Percentiles rank a stretch among this genome's conserved stretches.
Conservation (phyloP, 306 rosid genomes). For the Cicer chorassanicum region DNA sequence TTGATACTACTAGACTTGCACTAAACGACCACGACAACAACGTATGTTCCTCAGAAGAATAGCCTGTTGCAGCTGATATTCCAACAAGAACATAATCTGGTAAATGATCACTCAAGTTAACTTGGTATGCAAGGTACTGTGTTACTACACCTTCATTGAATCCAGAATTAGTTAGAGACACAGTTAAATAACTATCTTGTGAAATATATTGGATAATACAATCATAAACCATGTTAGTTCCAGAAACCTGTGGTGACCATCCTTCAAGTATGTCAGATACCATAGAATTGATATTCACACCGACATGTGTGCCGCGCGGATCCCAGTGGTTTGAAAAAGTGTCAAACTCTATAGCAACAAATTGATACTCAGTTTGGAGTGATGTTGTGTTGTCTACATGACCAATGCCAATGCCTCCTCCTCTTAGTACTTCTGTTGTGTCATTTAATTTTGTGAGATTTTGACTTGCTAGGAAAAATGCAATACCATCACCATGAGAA, state of each 20-base stretch:
- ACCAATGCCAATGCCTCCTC: conserved; percentile 46
- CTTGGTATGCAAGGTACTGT: conserved; percentile 5
- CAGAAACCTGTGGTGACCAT: conserved; percentile 15
- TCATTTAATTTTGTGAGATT: not conserved
- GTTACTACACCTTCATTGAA: not conserved
- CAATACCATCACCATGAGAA: conserved; percentile 45
- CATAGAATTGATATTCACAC: conserved; percentile 39
- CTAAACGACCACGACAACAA: conserved; percentile 45
- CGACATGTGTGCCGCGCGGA: conserved; percentile 35
- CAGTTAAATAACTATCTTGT: not conserved
- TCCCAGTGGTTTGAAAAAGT: conserved; percentile 38
- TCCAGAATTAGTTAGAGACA: conserved; percentile 26
- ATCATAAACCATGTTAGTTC: not conserved
- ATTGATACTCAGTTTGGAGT: conserved; percentile 12
- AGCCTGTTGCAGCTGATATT: conserved; percentile 52
- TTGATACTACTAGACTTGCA: conserved; percentile 5
- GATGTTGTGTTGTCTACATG: not conserved
- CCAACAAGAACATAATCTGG: conserved; percentile 50
- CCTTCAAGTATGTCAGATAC: not conserved
- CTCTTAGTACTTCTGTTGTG: conserved; percentile 3
- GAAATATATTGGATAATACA: conserved; percentile 30
- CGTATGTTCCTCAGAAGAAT: not conserved
- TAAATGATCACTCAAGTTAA: conserved; percentile 37
- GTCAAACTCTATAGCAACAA: conserved; percentile 62
- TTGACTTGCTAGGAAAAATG: conserved; percentile 53